These are phyloP conservation scores for Hanseniaspora occidentalis DNA, from an alignment of 805 yeast genomes.

Conservation along the genomic window DNA sequence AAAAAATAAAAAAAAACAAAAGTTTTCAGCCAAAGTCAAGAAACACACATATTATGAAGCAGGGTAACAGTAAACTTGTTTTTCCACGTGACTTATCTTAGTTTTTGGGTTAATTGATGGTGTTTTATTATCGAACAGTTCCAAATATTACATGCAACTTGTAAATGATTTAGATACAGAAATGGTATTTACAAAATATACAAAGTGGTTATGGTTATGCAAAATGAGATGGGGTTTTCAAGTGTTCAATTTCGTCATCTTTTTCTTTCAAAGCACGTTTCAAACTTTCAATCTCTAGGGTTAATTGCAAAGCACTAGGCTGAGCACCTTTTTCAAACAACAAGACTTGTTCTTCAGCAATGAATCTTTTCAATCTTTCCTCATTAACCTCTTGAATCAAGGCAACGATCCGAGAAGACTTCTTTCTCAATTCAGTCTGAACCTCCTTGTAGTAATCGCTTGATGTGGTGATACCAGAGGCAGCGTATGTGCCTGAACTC, in stretches of 20 bases:
- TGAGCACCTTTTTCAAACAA: constrained; percentile 38
- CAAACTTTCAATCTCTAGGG: constrained; percentile 43
- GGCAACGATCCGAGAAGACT: constrained; percentile 33
- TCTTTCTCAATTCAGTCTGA: constrained; percentile 25
- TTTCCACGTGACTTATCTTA: too few species aligned
- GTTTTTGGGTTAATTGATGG: constrained; percentile 28
- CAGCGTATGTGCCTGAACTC: not conserved
- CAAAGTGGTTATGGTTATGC: too few species aligned
- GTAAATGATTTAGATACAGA: too few species aligned
- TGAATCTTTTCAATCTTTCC: constrained; percentile 52
- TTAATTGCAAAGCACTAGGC: constrained; percentile 43
- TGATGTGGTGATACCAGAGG: not conserved
- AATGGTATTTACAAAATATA: too few species aligned
- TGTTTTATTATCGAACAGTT: constrained; percentile 22
- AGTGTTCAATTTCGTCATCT: constrained; percentile 36
- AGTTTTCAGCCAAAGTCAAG: too few species aligned
- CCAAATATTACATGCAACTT: too few species aligned
- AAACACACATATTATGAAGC: too few species aligned
- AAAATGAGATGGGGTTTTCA: constrained; percentile 5
- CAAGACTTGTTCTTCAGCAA: constrained; percentile 60
- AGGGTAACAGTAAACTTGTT: too few species aligned
- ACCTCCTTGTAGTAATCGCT: constrained; percentile 11
- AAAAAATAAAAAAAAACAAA: too few species aligned
- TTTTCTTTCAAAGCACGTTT: constrained; percentile 34
- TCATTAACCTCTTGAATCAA: constrained; percentile 46